Evolutionary conservation across 148 eudicot genomes (phyloP).

Genomic region (Arctostaphylos glauca): DNA sequence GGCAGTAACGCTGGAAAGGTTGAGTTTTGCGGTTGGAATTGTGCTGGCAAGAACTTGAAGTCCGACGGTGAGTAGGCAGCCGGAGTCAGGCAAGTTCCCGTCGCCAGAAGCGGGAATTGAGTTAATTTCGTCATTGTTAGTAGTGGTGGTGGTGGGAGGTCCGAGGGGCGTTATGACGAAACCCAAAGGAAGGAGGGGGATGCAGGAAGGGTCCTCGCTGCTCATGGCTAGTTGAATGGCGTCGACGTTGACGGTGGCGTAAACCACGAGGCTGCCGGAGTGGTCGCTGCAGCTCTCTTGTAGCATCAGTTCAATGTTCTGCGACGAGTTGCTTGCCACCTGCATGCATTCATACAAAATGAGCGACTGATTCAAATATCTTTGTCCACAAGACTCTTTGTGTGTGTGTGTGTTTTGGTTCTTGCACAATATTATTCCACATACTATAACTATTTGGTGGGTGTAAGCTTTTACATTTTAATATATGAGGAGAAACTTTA

Average conservation of each 20-base stretch:
- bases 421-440: too few relatives aligned
- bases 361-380: not conserved
- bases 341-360: constrained; percentile 20
- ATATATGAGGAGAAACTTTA: too few relatives aligned
- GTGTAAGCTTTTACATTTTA: too few relatives aligned
- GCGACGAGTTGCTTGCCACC: constrained; percentile 98
- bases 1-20: constrained; percentile 69
- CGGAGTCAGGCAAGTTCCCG: constrained; percentile 20
- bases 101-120: not conserved
- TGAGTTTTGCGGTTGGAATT: constrained; percentile 70
- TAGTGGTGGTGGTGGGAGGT: constrained; percentile 13
- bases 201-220: constrained; percentile 80
- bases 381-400: too few relatives aligned
- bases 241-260: constrained; percentile 81
- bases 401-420: too few relatives aligned
- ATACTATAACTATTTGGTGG: too few relatives aligned
- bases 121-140: not conserved
- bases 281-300: constrained; percentile 96
- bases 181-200: constrained; percentile 85
- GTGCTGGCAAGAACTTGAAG: constrained; percentile 86
- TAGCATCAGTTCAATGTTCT: constrained; percentile 83
- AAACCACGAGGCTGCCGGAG: constrained; percentile 84
- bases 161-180: constrained; percentile 63
- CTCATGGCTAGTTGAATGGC: constrained; percentile 78
- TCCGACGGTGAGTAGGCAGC: constrained; percentile 77